Evolutionary conservation across 2,329 filamentous ascomycete genomes (phyloP).

Genomic region (Colletotrichum melonis): DNA sequence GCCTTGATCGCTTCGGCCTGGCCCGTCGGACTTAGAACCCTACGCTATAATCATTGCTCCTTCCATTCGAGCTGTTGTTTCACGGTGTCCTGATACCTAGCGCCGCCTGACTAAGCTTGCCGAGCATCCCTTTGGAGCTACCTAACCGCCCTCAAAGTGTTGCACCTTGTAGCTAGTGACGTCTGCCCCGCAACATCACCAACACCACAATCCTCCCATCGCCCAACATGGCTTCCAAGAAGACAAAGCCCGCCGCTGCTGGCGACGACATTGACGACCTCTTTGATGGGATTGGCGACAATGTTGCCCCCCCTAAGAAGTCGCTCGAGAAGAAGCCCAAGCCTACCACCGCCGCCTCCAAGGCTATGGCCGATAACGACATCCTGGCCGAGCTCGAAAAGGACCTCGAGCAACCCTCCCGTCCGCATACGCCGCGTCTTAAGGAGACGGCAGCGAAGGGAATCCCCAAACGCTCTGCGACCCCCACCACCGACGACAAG

Average conservation of each 20-base stretch:
- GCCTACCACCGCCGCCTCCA: slow-evolving; percentile 61
- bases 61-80: slow-evolving; percentile 13
- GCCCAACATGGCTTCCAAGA: slow-evolving; percentile 68
- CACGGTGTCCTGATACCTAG: background rate
- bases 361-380: slow-evolving; percentile 71
- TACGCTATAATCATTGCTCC: background rate
- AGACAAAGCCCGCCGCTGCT: slow-evolving; percentile 64
- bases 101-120: slow-evolving; percentile 31
- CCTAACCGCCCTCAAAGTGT: background rate
- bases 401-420: slow-evolving; percentile 68
- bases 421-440: slow-evolving; percentile 85
- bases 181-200: slow-evolving; percentile 27
- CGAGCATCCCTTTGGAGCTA: slow-evolving; percentile 9
- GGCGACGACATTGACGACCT: slow-evolving; percentile 75
- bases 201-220: slow-evolving; percentile 2
- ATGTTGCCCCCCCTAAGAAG: slow-evolving; percentile 61
- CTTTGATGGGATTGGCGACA: slow-evolving; percentile 71
- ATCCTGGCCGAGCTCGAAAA: slow-evolving; percentile 89
- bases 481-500: slow-evolving; percentile 75
- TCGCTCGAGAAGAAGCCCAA: slow-evolving; percentile 54
- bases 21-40: background rate
- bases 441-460: slow-evolving; percentile 61
- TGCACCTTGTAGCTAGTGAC: slow-evolving; percentile 22
- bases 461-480: slow-evolving; percentile 61
- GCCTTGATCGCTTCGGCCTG: background rate